Evolutionary conservation across 1,284 basidiomycete genomes (phyloP).

Genomic region (Spongispora temasekensis): DNA sequence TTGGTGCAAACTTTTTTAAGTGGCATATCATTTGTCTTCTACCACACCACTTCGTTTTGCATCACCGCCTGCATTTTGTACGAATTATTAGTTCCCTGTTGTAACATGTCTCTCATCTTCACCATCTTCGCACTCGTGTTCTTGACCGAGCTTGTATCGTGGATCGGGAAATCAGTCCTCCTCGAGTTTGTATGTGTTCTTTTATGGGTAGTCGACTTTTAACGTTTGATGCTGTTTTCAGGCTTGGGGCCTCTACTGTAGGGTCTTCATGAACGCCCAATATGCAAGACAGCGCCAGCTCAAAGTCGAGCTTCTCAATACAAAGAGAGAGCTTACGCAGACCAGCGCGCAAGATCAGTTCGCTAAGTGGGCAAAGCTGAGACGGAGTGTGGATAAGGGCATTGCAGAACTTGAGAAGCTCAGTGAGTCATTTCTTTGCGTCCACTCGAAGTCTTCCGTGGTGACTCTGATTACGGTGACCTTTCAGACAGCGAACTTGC

Average conservation of each 20-base stretch:
- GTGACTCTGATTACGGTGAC: constrained; percentile 4
- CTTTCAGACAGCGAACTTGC: constrained; percentile 69
- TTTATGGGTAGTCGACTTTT: constrained; percentile 1
- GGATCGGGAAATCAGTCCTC: constrained; percentile 85
- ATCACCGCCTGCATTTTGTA: constrained; percentile 7
- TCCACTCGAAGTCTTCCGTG: constrained; percentile 1
- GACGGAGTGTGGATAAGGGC: constrained; percentile 90
- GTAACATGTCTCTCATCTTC: constrained; percentile 71
- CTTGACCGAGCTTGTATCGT: constrained; percentile 78
- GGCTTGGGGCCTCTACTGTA: constrained; percentile 72
- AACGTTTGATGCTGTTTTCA: constrained; percentile 30
- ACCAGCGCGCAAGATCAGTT: constrained; percentile 98
- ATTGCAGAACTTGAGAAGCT: constrained; percentile 91
- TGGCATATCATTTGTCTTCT: background rate
- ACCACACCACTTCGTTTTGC: background rate
- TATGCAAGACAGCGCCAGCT: constrained; percentile 63
- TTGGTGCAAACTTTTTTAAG: background rate
- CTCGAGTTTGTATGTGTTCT: constrained; percentile 67
- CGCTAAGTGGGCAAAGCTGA: constrained; percentile 96
- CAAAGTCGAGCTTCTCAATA: constrained; percentile 74
- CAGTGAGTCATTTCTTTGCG: constrained; percentile 59
- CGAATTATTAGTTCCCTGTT: constrained; percentile 2
- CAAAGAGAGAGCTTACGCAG: constrained; percentile 83
- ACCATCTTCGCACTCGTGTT: constrained; percentile 83
- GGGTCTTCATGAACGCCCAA: constrained; percentile 59